phyloP scores from a whole-genome alignment of 306 rosid genomes.

The Hylodesmum podocarpum region DNA sequence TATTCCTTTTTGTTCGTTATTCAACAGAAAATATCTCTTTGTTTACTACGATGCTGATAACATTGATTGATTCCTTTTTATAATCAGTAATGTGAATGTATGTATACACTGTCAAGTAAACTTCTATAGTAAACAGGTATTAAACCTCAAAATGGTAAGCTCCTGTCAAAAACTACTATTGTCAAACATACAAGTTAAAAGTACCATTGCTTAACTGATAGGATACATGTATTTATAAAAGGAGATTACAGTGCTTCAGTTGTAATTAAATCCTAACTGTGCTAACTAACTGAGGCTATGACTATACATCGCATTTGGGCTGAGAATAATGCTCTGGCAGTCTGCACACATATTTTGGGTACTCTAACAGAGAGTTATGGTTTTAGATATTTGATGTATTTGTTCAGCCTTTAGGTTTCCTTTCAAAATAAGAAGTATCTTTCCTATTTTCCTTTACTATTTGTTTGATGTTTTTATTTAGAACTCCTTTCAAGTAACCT shows the following conservation, averaged over 20 bases:
- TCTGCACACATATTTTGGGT: background rate
- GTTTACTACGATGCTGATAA: background rate
- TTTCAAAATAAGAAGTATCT: background rate
- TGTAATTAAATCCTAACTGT: background rate
- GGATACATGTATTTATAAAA: too few relatives aligned
- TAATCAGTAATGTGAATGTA: background rate
- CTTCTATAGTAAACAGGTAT: background rate
- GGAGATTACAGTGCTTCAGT: background rate
- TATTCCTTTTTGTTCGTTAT: background rate
- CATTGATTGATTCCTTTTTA: background rate
- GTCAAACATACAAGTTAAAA: background rate
- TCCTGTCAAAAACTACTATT: background rate
- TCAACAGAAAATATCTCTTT: background rate
- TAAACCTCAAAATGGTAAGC: background rate
- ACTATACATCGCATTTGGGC: background rate
- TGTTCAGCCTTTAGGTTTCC: background rate
- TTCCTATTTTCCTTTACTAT: background rate
- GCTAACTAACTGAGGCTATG: background rate
- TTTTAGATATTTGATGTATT: background rate
- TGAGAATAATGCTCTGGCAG: background rate
- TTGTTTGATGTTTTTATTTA: background rate
- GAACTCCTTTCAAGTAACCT: too few relatives aligned
- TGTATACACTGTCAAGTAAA: background rate
- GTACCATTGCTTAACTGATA: background rate
- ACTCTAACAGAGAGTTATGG: background rate